Evolutionary conservation across 495 filamentous ascomycete genomes (phyloP).

Genomic region (Trichoderma gamsii): DNA sequence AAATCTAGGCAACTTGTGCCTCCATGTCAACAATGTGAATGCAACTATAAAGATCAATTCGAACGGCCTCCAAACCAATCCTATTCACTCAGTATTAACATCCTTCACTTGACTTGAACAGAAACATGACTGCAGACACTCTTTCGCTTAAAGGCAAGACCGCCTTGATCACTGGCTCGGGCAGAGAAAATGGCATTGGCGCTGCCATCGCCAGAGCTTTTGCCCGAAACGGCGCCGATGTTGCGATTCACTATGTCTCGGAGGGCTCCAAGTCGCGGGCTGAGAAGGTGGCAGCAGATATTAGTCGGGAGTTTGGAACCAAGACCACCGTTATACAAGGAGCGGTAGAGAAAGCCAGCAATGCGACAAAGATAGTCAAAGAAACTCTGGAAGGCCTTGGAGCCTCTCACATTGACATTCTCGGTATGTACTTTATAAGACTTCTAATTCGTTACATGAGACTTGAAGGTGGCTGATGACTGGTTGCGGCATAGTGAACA

Average conservation of each 20-base stretch:
- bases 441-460: too few relatives aligned
- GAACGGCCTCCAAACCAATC: too few relatives aligned
- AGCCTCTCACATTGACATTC: constrained; percentile 33
- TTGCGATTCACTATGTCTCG: constrained; percentile 33
- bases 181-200: constrained; percentile 41
- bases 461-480: too few relatives aligned
- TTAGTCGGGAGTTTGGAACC: constrained; percentile 24
- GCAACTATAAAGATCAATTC: too few relatives aligned
- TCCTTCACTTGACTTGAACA: not conserved
- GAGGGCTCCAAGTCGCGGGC: constrained; percentile 29
- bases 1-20: too few relatives aligned
- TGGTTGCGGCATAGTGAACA: too few relatives aligned
- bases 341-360: constrained; percentile 24
- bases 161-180: constrained; percentile 46
- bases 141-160: constrained; percentile 41
- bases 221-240: constrained; percentile 35
- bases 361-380: constrained; percentile 24
- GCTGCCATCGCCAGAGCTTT: constrained; percentile 37
- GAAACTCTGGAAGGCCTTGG: constrained; percentile 28
- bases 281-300: constrained; percentile 21
- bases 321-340: constrained; percentile 30
- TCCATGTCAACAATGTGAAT: too few relatives aligned
- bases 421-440: constrained; percentile 19
- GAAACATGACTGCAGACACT: constrained; percentile 11
- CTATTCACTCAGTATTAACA: too few relatives aligned